Evolutionary conservation across 2,329 filamentous ascomycete genomes (phyloP).

Genomic region (Nemania abortiva): DNA sequence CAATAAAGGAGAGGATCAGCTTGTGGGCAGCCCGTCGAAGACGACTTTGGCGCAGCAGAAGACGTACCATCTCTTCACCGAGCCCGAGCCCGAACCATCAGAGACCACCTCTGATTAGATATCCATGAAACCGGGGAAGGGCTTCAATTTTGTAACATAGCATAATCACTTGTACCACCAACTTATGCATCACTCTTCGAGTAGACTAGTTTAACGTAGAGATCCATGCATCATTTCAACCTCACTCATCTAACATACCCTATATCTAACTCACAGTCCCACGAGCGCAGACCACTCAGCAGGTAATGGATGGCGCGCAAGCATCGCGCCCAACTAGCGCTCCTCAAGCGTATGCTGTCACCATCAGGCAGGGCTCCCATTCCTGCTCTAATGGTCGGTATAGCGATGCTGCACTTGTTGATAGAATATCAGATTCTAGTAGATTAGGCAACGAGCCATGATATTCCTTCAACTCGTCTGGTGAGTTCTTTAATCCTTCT

Average conservation of each 20-base stretch:
- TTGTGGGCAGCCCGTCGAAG: constrained; percentile 78
- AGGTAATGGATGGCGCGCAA: too few relatives aligned
- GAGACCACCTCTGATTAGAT: neutral
- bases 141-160: constrained; percentile 2
- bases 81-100: neutral
- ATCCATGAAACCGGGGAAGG: too few relatives aligned
- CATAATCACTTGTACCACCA: constrained; percentile 11
- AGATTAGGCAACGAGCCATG: too few relatives aligned
- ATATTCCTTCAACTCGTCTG: too few relatives aligned
- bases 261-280: neutral
- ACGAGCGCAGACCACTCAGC: neutral
- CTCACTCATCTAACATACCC: neutral
- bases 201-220: too few relatives aligned
- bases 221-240: neutral
- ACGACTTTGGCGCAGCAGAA: constrained; percentile 42
- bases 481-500: too few relatives aligned
- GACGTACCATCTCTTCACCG: constrained; percentile 43
- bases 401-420: too few relatives aligned
- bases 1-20: constrained; percentile 85
- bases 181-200: neutral
- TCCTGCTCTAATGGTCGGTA: too few relatives aligned
- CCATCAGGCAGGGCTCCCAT: too few relatives aligned
- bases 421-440: too few relatives aligned
- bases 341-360: too few relatives aligned
- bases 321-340: too few relatives aligned